Base-by-base conservation (phyloP, 305 asterid genomes). In the Fraxinus albicans region DNA sequence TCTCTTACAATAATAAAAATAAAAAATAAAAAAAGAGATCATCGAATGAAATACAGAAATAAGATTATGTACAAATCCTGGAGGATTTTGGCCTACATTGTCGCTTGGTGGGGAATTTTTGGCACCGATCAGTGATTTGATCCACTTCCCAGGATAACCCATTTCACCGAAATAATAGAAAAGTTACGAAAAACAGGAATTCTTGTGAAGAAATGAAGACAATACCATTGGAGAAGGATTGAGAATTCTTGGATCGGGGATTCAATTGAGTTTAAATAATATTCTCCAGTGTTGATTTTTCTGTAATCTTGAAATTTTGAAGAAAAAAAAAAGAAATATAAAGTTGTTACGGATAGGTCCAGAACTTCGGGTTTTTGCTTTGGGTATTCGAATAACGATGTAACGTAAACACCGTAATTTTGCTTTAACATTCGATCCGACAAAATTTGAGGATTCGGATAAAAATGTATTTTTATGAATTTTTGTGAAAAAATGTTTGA, bases 81-180 rank as follows among this genome's bases (percentile, higher is more conserved):
- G 36, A 27, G 19, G n/a, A 27, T 69, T 69, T 72, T 13, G 72
- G 82, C 92, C 86, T 78, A 94, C 98, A 7, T 86, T 80, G 81
- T 93, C 93, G 63, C 86, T 88, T 1, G 82, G 65, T 29, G 91
- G 87, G 12, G 86, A 79, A 87, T 90, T 92, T 85, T 87, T 91
- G 7, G 89, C 89, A 17, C 89, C 86, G 75, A 94, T 90, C 29
- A 96, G 82, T 21, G 99, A 92, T 83, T 91, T 93, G 72, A 96
- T 93, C 99, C 99, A 96, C 77, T 91, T 96, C 65, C 94, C 97
- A 2, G 98, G 90, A 88, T 87, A 94, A 84, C 98, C 98, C 99
- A 92, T 93, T 83, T 81, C 50, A 19, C 9, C 15, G 50, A 85
- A 40, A 63, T 25, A 65, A 7, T 7, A 65, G 1, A 65, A 65